Percentiles rank a stretch among this genome's conserved stretches.
phyloP scores from a whole-genome alignment of 2,329 filamentous ascomycete genomes.

The Stagonosporopsis cucurbitacearum region DNA sequence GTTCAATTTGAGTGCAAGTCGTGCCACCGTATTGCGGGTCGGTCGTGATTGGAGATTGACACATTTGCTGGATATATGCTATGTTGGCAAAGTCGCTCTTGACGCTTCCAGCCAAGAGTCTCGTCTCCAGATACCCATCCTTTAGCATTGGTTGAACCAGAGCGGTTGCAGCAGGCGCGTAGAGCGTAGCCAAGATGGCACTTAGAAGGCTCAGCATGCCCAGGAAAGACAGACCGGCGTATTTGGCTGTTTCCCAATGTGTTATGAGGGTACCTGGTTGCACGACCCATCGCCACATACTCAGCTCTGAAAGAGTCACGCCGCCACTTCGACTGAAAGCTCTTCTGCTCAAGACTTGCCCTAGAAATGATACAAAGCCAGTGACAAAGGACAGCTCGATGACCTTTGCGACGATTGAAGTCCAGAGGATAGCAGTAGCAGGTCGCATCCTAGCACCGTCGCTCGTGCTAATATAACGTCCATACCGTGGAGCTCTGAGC shows the following conservation, averaged over 20 bases:
- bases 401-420: conserved; percentile 74
- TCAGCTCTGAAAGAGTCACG: conserved; percentile 77
- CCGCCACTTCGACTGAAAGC: conserved; percentile 67
- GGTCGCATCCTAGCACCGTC: conserved; percentile 60
- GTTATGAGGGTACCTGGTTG: conserved; percentile 74
- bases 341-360: conserved; percentile 74
- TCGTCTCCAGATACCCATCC: conserved; percentile 59
- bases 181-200: conserved; percentile 71
- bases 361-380: conserved; percentile 75
- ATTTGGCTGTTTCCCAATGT: conserved; percentile 69
- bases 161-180: conserved; percentile 77
- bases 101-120: conserved; percentile 63
- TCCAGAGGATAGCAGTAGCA: conserved; percentile 70
- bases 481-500: conserved; percentile 68
- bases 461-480: conserved; percentile 59
- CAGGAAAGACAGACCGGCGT: conserved; percentile 68
- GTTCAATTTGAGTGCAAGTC: conserved; percentile 72
- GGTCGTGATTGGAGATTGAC: conserved; percentile 67
- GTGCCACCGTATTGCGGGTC: conserved; percentile 45
- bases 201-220: conserved; percentile 70
- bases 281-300: conserved; percentile 73
- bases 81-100: conserved; percentile 69
- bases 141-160: conserved; percentile 76
- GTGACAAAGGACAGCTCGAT: conserved; percentile 82
- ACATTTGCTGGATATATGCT: conserved; percentile 61